Evolutionary conservation across 768 basidiomycete genomes (phyloP).

Genomic region (Auriscalpium microsporum): DNA sequence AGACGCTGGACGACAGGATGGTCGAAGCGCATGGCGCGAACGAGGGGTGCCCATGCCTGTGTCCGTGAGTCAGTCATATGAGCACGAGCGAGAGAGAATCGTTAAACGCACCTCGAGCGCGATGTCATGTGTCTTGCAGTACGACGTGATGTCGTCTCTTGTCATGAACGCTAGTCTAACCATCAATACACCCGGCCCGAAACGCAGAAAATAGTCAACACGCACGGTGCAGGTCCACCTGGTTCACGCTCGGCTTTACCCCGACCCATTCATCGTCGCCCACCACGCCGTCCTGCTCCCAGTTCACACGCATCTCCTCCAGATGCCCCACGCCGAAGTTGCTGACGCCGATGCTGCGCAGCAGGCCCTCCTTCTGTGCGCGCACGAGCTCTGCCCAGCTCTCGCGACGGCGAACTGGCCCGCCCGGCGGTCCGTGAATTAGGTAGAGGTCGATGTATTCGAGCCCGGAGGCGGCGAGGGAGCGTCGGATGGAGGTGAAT

Average conservation of each 20-base stretch:
- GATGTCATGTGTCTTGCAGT: slow-evolving; percentile 49
- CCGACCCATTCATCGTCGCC: too few relatives aligned
- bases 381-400: slow-evolving; percentile 62
- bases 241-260: not conserved
- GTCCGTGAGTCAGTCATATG: not conserved
- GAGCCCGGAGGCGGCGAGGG: slow-evolving; percentile 45
- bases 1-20: slow-evolving; percentile 43
- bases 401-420: slow-evolving; percentile 43
- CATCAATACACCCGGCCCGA: too few relatives aligned
- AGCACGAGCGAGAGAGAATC: not conserved
- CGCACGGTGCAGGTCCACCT: slow-evolving; percentile 46
- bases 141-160: slow-evolving; percentile 49
- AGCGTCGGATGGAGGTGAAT: slow-evolving; percentile 41
- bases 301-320: slow-evolving; percentile 28
- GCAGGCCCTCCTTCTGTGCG: slow-evolving; percentile 48
- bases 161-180: slow-evolving; percentile 45
- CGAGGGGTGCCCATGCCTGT: slow-evolving; percentile 74
- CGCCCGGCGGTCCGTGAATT: slow-evolving; percentile 61
- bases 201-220: too few relatives aligned
- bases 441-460: slow-evolving; percentile 66
- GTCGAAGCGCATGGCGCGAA: slow-evolving; percentile 54
- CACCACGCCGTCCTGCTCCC: too few relatives aligned
- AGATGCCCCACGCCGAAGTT: slow-evolving; percentile 54
- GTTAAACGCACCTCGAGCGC: slow-evolving; percentile 42
- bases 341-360: slow-evolving; percentile 60